Conservation (phyloP, 352 stramenopile genomes). For the Phytophthora pluvialis region DNA sequence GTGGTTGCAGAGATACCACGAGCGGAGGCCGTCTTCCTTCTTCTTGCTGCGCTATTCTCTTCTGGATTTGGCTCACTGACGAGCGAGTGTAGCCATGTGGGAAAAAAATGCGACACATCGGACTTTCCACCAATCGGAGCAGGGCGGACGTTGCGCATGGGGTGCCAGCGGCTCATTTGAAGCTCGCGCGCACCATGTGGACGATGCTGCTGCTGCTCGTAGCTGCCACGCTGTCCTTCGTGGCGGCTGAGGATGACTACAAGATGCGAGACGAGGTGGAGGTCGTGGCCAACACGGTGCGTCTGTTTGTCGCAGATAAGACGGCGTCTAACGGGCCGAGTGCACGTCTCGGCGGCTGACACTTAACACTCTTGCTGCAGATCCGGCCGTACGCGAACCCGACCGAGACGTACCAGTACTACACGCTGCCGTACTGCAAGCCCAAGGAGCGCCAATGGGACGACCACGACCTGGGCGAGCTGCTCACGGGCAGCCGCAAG, state of each 20-base stretch:
- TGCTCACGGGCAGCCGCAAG: slow-evolving; percentile 96
- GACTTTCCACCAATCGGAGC: slow-evolving; percentile 26
- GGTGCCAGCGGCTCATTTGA: slow-evolving; percentile 18
- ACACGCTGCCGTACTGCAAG: slow-evolving; percentile 97
- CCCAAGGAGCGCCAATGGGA: slow-evolving; percentile 85
- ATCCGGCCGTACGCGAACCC: slow-evolving; percentile 97
- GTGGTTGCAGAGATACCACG: background rate
- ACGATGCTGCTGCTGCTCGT: slow-evolving; percentile 25
- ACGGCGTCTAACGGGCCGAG: background rate
- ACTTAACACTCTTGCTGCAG: slow-evolving; percentile 20
- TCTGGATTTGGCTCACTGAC: slow-evolving; percentile 8
- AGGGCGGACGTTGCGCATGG: background rate
- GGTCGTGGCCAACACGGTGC: slow-evolving; percentile 74
- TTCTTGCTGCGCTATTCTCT: background rate
- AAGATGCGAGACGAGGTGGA: slow-evolving; percentile 70
- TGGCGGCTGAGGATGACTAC: slow-evolving; percentile 42
- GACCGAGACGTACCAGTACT: slow-evolving; percentile 99
- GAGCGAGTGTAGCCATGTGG: slow-evolving; percentile 28
- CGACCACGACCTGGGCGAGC: slow-evolving; percentile 93
- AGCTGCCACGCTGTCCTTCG: slow-evolving; percentile 7
- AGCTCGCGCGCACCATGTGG: slow-evolving; percentile 22
- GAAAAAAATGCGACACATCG: slow-evolving; percentile 26
- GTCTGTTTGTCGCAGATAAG: slow-evolving; percentile 1
- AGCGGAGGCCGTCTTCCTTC: background rate
- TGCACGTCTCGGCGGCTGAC: slow-evolving; percentile 5